Evolutionary conservation across 352 stramenopile genomes (phyloP), one percentile per base, ranked within the genome.

Genomic region (Saprolegnia parasitica): DNA sequence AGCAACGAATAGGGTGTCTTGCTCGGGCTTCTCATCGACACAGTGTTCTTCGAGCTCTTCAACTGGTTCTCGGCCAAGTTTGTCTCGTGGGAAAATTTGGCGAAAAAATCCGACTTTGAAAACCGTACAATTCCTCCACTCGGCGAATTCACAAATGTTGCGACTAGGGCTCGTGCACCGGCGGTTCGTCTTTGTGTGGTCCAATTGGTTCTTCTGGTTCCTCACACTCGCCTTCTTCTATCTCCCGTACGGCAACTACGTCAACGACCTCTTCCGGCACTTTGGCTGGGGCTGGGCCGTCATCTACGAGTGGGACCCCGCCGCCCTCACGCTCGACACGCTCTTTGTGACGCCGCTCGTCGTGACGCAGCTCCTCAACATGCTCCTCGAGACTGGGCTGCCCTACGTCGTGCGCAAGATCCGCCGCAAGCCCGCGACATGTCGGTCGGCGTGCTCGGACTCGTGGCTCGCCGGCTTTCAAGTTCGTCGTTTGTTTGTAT

Each of bases 141-240:
- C 16, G 4, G 24, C 11, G 2, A 24, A 42, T 24, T 42, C 8
- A 42, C 35, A 24, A 60, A 16, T 40, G 8, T 5, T 54, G 58
- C n/a, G n/a, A n/a, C n/a, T 45, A 70, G 63, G 63, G 15, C 65
- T 94, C 24, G 93, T 94, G 50, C 87, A 94, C 56, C 85, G 88
- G 20, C 85, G 83, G 45, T 96, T 96, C 58, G 88, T 96, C 8
- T 96, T 96, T 57, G 86, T 94, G 46, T 96, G 88, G 88, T 91
- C 83, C 74, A 96, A 96, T 74, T 95, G 88, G 88, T 96, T 96
- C 72, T 95, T 94, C 67, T 96, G 88, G 88, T 96, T 95, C 64
- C 72, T 96, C 5, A 93, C 93, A 50, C 78, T 96, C 18, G 89
- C 88, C 32, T 96, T 96, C 62, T 82, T 96, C 20, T 96, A 96